Base-by-base conservation (phyloP, 1,284 basidiomycete species). In the Ustilago curta region DNA sequence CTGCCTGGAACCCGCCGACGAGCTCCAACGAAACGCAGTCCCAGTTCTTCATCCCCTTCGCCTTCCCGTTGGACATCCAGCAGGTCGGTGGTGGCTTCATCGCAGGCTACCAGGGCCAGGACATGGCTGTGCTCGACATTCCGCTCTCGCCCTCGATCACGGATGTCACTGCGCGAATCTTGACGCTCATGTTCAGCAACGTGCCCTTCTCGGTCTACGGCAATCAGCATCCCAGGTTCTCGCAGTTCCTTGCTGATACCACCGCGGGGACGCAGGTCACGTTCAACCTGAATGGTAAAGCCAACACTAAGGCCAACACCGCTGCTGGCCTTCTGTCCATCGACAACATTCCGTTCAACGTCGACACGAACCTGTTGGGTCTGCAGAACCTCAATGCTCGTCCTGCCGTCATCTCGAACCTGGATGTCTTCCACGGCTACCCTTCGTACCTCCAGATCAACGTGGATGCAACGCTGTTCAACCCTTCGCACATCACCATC, bases 341-440 rank as follows among this genome's bases (percentile, higher is more conserved):
- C 87, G 19, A 84, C 32, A 88, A 87, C 68, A 91, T 93, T 70
- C 86, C 86, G 11, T 93, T 93, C 81, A 87, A 88, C 5, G 90
- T 92, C 9, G 84, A 88, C 59, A 90, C 90, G 2, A 86, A 87
- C 6, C 88, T 93, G 50, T 87, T 87, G 6, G 91, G 92, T 58
- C 83, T 93, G 64, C 90, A 92, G 84, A 91, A 91, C 47, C 86
- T 93, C 65, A 87, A 88, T 70, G 87, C 90, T 25, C 88, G 87
- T 62, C 91, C 91, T 8, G 88, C 89, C 7, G 86, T 87, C 4
- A 88, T 92, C 9, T 87, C 87, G 42, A 87, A 89, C 75, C 84
- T 93, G 62, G 91, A 93, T 76, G 91, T 93, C 31, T 89, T 88
- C 58, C 91, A 89, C 60, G 91, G 92, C 8, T 92, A 88, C 86